A percentile compares a stretch with the other conserved stretches of the same genome.
Evolutionary conservation across 495 filamentous ascomycete genomes (phyloP).

Genomic region (Podospora tetraspora): DNA sequence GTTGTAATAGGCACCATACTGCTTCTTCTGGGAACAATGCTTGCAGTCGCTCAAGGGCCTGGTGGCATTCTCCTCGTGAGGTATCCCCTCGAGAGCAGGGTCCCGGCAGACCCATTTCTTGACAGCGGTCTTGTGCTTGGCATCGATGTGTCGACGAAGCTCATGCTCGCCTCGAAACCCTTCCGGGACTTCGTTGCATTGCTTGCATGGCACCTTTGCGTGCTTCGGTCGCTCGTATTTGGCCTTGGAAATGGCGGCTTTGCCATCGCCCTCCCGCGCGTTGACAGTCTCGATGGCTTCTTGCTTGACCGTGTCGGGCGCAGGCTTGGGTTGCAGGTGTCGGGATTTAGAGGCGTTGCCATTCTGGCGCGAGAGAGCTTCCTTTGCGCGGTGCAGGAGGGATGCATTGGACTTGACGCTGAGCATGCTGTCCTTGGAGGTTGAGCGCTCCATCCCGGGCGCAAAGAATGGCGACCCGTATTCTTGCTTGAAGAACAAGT

Average conservation of each 20-base stretch:
- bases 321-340: constrained; percentile 38
- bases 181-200: constrained; percentile 71
- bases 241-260: constrained; percentile 59
- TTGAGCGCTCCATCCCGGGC: constrained; percentile 40
- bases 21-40: constrained; percentile 69
- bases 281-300: constrained; percentile 21
- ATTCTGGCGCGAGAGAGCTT: constrained; percentile 34
- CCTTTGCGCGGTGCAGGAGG: constrained; percentile 40
- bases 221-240: constrained; percentile 70
- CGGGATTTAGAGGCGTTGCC: constrained; percentile 31
- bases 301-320: constrained; percentile 19
- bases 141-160: constrained; percentile 76
- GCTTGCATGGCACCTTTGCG: constrained; percentile 65
- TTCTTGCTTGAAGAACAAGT: constrained; percentile 4
- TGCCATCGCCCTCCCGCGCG: constrained; percentile 34
- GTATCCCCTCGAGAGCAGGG: constrained; percentile 31
- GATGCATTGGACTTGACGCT: constrained; percentile 35
- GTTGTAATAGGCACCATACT: constrained; percentile 92
- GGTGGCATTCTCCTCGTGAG: constrained; percentile 43
- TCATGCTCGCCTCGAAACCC: constrained; percentile 95
- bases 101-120: constrained; percentile 74
- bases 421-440: constrained; percentile 37
- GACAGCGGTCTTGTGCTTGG: constrained; percentile 66
- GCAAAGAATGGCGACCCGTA: constrained; percentile 8
- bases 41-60: constrained; percentile 80